Evolutionary conservation across 2,329 filamentous ascomycete species (phyloP), one percentile per base, ranked within the genome.

Genomic region (Aschersonia sp.): DNA sequence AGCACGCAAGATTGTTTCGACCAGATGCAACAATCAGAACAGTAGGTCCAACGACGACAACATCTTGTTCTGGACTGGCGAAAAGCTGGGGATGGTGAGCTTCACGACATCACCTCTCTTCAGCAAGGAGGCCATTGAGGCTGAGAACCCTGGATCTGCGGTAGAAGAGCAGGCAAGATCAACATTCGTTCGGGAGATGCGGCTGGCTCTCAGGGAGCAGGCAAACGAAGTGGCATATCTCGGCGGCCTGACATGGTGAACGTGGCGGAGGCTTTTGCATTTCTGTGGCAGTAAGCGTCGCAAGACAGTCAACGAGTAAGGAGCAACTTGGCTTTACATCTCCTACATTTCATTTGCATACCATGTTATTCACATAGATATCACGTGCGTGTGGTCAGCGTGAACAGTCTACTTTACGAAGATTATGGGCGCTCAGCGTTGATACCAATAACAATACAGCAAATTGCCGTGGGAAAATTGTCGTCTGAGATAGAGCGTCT

Each of bases 61-160:
- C 55, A 64, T 96, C 9, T 63, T 94, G 4, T 71, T 95, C 44
- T 95, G 89, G 89, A 95, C 89, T 0, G 89, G 88, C 20, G 88
- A 94, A 50, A 82, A 81, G 53, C 68, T 95, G 44, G 89, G 88
- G 0, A 70, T 92, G 50, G 63, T 94, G 28, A 72, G 67, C 48
- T 85, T 85, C 58, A 77, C 79, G 1, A 65, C 69, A 40, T 59
- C 64, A 56, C 63, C 72, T 4, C 68, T 72, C 1, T 77, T 74
- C 53, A 62, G 59, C 5, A 59, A 69, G 1, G 68, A 71, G 5
- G 73, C 74, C 45, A 80, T 80, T 56, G 72, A 75, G 48, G 61
- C 50, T n/a, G 58, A 63, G 44, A 67, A 69, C 20, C 69, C 72
- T 48, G 70, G 76, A 55, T 58, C 63, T 45, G 70, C 42, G 40